Evolutionary conservation across 2,329 filamentous ascomycete species (phyloP).

Genomic region (Alternaria solani): DNA sequence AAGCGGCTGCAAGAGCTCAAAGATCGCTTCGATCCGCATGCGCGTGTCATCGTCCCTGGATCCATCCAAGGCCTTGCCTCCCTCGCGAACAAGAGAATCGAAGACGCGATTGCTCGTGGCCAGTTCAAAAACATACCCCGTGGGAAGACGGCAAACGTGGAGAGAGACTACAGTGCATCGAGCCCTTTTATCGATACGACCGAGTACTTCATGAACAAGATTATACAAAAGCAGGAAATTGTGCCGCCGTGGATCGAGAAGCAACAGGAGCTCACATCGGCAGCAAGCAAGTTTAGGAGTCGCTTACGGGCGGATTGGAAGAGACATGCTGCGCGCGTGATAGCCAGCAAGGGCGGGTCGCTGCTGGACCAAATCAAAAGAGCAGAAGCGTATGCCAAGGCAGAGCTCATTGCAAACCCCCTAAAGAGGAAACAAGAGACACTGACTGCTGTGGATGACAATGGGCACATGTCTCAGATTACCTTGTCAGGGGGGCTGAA

Average conservation of each 20-base stretch:
- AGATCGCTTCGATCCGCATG: conserved; percentile 79
- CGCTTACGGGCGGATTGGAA: conserved; percentile 85
- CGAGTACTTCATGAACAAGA: conserved; percentile 98
- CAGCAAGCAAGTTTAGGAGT: conserved; percentile 73
- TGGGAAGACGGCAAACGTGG: conserved; percentile 76
- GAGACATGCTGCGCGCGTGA: conserved; percentile 79
- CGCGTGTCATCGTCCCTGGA: conserved; percentile 77
- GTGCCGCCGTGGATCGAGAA: conserved; percentile 99
- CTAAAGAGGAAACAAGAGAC: conserved; percentile 54
- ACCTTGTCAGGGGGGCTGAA: conserved; percentile 57
- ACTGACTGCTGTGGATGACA: conserved; percentile 53
- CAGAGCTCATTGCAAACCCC: conserved; percentile 74
- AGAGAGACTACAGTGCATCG: conserved; percentile 80
- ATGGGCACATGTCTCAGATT: conserved; percentile 59
- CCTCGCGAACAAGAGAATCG: conserved; percentile 89
- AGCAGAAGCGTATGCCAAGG: conserved; percentile 77
- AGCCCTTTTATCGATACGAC: conserved; percentile 95
- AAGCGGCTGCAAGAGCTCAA: conserved; percentile 76
- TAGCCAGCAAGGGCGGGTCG: conserved; percentile 78
- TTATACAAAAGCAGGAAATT: conserved; percentile 95
- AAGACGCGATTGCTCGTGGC: conserved; percentile 89
- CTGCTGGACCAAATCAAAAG: conserved; percentile 75
- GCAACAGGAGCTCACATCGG: conserved; percentile 83
- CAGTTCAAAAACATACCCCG: conserved; percentile 81
- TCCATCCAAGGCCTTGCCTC: conserved; percentile 80